phyloP scores from a whole-genome alignment of 2,329 filamentous ascomycete species.

The Pseudocercospora eumusae region DNA sequence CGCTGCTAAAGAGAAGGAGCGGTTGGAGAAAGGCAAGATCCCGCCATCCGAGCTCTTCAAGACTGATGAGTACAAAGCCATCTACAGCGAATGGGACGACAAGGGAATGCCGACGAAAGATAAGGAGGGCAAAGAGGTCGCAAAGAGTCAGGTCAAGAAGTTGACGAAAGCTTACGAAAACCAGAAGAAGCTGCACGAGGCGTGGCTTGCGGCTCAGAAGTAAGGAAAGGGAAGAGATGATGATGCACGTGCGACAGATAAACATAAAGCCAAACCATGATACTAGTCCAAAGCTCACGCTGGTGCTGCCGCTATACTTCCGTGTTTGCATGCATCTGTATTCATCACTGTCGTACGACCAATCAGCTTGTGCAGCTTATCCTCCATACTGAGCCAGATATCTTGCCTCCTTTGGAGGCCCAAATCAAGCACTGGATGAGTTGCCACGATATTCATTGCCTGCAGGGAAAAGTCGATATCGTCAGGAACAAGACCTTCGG shows the following conservation, averaged over 20 bases:
- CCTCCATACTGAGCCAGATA: constrained; percentile 21
- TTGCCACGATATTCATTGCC: constrained; percentile 32
- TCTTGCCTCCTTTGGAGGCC: constrained; percentile 6
- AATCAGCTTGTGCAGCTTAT: constrained; percentile 12
- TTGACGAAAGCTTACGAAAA: constrained; percentile 85
- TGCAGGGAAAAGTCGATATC: constrained; percentile 27
- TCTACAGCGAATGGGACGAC: constrained; percentile 75
- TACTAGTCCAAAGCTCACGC: not conserved
- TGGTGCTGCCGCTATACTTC: not conserved
- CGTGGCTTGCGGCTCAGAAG: constrained; percentile 43
- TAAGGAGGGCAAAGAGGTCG: constrained; percentile 74
- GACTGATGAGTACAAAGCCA: constrained; percentile 64
- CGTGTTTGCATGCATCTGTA: constrained; percentile 2
- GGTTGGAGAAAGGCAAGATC: constrained; percentile 59
- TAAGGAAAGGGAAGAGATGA: not conserved
- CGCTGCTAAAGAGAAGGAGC: constrained; percentile 50
- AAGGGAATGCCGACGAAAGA: constrained; percentile 79
- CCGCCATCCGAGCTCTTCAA: constrained; percentile 61
- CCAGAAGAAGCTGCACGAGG: constrained; percentile 82
- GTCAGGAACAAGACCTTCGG: not conserved
- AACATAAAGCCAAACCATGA: not conserved
- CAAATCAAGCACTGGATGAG: constrained; percentile 26
- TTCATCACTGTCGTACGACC: constrained; percentile 3
- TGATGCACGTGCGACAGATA: not conserved
- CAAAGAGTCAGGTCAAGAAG: constrained; percentile 79